A percentile compares a stretch with the other conserved stretches of the same genome.
These are phyloP conservation scores for Tylopilus sp. DNA, from an alignment of 1,284 basidiomycete genomes.

Conservation along the genomic window DNA sequence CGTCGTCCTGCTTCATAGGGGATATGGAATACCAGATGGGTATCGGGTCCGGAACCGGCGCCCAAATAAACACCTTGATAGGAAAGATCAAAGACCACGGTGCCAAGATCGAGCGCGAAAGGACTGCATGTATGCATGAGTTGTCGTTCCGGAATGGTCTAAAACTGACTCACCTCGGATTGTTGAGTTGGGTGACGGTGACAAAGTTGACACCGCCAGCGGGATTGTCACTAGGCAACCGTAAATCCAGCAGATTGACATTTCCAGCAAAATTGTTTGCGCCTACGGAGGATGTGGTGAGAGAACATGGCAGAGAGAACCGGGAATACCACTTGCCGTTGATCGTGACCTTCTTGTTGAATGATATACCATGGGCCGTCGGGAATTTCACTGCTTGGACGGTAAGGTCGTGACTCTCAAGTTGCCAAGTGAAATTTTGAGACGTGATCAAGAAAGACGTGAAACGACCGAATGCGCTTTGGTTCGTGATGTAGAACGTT, in stretches of 20 bases:
- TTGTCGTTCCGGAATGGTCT: not conserved
- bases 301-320: not conserved
- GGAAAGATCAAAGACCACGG: slow-evolving; percentile 60
- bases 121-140: slow-evolving; percentile 42
- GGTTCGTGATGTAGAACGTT: slow-evolving; percentile 51
- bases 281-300: slow-evolving; percentile 36
- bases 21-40: slow-evolving; percentile 43
- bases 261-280: slow-evolving; percentile 63
- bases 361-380: slow-evolving; percentile 55
- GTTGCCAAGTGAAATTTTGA: slow-evolving; percentile 68
- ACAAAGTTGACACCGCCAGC: slow-evolving; percentile 66
- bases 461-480: slow-evolving; percentile 55
- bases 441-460: slow-evolving; percentile 61
- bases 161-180: slow-evolving; percentile 49
- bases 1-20: not conserved
- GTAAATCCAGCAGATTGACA: slow-evolving; percentile 59
- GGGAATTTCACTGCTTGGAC: slow-evolving; percentile 72
- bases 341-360: slow-evolving; percentile 55
- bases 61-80: slow-evolving; percentile 64
- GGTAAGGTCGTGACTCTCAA: slow-evolving; percentile 54
- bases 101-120: slow-evolving; percentile 68
- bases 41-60: slow-evolving; percentile 49
- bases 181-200: slow-evolving; percentile 56
- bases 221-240: slow-evolving; percentile 70
- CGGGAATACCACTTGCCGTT: slow-evolving; percentile 37